Percentiles rank a stretch among this genome's conserved stretches.
Conservation (phyloP, 176 grass and related monocot genomes). For the Coix lacrymajobi region DNA sequence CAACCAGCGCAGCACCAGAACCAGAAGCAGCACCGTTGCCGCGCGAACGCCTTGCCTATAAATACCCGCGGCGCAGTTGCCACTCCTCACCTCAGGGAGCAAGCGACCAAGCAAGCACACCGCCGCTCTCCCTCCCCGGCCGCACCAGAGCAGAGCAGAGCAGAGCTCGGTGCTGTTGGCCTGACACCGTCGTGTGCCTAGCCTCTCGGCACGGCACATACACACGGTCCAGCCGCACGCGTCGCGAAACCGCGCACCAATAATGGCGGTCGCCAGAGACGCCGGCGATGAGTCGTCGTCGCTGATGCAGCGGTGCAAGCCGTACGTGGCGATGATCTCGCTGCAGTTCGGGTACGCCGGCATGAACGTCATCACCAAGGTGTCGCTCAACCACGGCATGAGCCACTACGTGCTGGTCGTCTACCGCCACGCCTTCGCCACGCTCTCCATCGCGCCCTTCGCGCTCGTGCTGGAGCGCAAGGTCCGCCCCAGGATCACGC, state of each 20-base stretch:
- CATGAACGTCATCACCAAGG: conserved; percentile 99
- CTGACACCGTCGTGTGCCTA: neutral
- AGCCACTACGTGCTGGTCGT: conserved; percentile 99
- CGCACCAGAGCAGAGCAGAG: neutral
- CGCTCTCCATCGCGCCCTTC: conserved; percentile 98
- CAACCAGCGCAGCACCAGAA: neutral
- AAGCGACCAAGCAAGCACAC: neutral
- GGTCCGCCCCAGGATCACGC: conserved; percentile 58
- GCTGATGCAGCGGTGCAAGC: conserved; percentile 78
- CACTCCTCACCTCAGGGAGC: conserved; percentile 17
- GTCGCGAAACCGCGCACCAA: too few relatives aligned
- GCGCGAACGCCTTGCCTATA: conserved; percentile 16
- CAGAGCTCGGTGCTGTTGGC: neutral
- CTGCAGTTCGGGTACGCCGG: conserved; percentile 98
- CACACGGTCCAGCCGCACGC: neutral
- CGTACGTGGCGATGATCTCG: conserved; percentile 95
- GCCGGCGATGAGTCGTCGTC: neutral
- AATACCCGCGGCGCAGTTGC: conserved; percentile 2
- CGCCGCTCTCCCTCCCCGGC: neutral
- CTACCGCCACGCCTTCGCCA: conserved; percentile 94
- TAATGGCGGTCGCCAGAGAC: conserved; percentile 3
- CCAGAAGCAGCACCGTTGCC: too few relatives aligned
- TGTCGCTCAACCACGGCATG: conserved; percentile 97
- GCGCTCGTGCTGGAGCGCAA: conserved; percentile 93
- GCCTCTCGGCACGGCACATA: too few relatives aligned